These are phyloP conservation scores for Trichosporon coremiiforme DNA, from an alignment of 1,284 basidiomycete genomes.

Conservation along the genomic window DNA sequence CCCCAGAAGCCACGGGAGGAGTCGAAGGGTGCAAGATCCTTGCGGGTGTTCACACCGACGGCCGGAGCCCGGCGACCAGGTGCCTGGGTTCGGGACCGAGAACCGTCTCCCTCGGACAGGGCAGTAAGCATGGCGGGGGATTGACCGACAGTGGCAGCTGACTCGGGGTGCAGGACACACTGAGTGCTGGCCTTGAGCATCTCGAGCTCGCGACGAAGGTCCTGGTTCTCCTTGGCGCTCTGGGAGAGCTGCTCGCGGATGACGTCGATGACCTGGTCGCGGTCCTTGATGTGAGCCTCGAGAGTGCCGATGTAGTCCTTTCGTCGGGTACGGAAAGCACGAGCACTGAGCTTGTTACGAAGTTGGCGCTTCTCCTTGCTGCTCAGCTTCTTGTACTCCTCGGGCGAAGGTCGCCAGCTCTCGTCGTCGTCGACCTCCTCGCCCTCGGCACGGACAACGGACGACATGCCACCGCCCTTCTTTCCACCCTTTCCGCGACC, in stretches of 20 bases:
- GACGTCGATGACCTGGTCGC: constrained; percentile 84
- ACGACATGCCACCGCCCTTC: constrained; percentile 56
- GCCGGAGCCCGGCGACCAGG: constrained; percentile 23
- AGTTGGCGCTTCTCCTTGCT: constrained; percentile 96
- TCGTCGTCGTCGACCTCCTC: constrained; percentile 57
- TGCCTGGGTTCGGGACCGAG: not conserved
- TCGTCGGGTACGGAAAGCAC: constrained; percentile 89
- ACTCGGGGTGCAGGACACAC: constrained; percentile 57
- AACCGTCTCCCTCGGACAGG: constrained; percentile 36
- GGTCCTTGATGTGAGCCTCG: constrained; percentile 89
- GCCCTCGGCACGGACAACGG: constrained; percentile 54
- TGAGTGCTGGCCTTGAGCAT: constrained; percentile 69
- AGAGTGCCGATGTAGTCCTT: constrained; percentile 95
- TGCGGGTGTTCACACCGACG: constrained; percentile 68
- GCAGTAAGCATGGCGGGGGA: constrained; percentile 52
- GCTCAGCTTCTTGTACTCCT: constrained; percentile 93
- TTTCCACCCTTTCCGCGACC: constrained; percentile 59
- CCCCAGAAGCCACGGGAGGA: constrained; percentile 71
- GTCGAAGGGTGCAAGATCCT: constrained; percentile 64
- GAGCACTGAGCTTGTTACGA: constrained; percentile 92
- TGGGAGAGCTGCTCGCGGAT: constrained; percentile 82
- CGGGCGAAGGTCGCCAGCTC: constrained; percentile 62
- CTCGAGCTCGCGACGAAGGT: constrained; percentile 77
- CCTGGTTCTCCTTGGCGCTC: constrained; percentile 77
- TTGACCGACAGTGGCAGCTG: constrained; percentile 41